Percentiles rank a stretch among this genome's conserved stretches.
Evolutionary conservation across 2,329 filamentous ascomycete genomes (phyloP).

Genomic region (Aciculosporium take): DNA sequence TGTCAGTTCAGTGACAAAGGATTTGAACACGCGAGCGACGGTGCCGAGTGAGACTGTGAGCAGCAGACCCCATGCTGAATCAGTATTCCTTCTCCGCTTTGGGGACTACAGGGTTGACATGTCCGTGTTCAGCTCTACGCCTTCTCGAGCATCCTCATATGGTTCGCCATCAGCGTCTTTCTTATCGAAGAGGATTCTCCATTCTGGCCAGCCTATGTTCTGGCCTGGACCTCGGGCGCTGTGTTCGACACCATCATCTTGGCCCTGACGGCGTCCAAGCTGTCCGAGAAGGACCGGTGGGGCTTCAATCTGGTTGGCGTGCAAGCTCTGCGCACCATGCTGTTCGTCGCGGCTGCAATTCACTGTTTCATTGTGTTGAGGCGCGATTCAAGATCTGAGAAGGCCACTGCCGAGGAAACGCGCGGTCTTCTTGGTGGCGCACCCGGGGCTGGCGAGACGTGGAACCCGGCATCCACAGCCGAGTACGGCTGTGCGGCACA

Average conservation of each 20-base stretch:
- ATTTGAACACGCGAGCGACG: not conserved
- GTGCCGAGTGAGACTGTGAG: conserved; percentile 2
- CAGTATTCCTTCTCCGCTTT: too few species aligned
- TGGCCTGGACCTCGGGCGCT: conserved; percentile 4
- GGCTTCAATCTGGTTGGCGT: not conserved
- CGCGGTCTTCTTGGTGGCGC: conserved; percentile 1
- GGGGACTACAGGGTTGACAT: too few species aligned
- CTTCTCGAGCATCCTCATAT: conserved; percentile 5
- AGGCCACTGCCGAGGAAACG: conserved; percentile 1
- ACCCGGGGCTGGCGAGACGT: not conserved
- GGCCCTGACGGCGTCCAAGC: not conserved
- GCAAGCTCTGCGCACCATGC: not conserved
- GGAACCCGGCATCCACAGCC: not conserved
- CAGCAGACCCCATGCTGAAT: too few species aligned
- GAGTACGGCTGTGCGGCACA: conserved; percentile 9
- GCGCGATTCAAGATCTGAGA: not conserved
- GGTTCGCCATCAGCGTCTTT: conserved; percentile 5
- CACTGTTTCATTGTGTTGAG: conserved; percentile 1
- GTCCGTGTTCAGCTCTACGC: conserved; percentile 1
- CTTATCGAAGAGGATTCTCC: conserved; percentile 5
- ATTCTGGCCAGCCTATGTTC: conserved; percentile 6
- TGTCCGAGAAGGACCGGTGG: not conserved
- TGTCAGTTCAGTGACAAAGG: not conserved
- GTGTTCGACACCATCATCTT: conserved; percentile 4
- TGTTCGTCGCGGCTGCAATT: conserved; percentile 1